phyloP scores from a whole-genome alignment of 192 early-diverging fungal genomes.

The Coemansia sp. region DNA sequence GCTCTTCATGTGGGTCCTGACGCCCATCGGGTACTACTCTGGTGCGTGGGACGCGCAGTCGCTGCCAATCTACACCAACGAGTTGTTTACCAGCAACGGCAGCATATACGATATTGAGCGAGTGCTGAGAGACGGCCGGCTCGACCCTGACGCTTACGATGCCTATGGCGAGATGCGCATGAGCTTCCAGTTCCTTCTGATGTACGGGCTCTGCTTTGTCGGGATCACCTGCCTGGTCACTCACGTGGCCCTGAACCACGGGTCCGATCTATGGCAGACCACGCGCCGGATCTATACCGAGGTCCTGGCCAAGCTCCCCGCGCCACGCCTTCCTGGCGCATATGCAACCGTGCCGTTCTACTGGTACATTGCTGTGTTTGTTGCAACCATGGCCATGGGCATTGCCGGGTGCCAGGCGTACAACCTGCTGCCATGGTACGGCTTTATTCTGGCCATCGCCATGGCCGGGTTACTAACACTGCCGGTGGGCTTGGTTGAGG shows the following conservation, averaged over 20 bases:
- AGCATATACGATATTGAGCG: constrained; percentile 50
- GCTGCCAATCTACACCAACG: constrained; percentile 59
- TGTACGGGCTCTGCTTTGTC: constrained; percentile 61
- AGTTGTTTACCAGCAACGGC: constrained; percentile 49
- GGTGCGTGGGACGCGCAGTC: constrained; percentile 51
- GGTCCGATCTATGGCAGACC: constrained; percentile 53
- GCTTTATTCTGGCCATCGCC: constrained; percentile 53
- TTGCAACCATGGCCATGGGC: constrained; percentile 25
- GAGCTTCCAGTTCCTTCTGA: constrained; percentile 57
- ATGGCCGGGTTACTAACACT: constrained; percentile 56
- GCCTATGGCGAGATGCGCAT: constrained; percentile 57
- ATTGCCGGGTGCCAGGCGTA: constrained; percentile 22
- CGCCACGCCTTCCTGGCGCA: constrained; percentile 18
- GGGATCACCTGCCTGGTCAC: constrained; percentile 60
- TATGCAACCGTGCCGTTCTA: constrained; percentile 53
- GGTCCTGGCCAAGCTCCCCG: constrained; percentile 35
- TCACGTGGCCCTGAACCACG: constrained; percentile 56
- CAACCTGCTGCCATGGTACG: constrained; percentile 57
- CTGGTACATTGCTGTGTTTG: constrained; percentile 53
- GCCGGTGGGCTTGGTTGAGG: constrained; percentile 71
- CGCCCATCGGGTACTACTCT: constrained; percentile 61
- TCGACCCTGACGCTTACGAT: constrained; percentile 52
- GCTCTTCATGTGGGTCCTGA: constrained; percentile 62
- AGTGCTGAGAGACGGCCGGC: constrained; percentile 46
- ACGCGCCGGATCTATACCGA: constrained; percentile 41